Percentiles rank a stretch among this genome's conserved stretches.
These are phyloP conservation scores for Elsinoe ampelina DNA, from an alignment of 2,329 filamentous ascomycete genomes.

Conservation along the genomic window DNA sequence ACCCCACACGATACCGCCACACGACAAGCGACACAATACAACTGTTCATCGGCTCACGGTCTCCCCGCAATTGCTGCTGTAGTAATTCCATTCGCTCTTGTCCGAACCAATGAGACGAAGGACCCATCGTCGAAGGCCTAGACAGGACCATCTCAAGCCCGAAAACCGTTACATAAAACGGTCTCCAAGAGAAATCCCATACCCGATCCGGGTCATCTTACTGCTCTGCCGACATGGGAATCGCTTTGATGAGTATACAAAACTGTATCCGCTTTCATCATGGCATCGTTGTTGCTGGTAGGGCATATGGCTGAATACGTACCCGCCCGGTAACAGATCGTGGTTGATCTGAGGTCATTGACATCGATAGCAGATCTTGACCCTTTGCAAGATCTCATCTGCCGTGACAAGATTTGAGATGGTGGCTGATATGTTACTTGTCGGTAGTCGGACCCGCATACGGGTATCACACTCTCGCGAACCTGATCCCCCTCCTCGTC, in stretches of 20 bases:
- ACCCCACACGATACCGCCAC: background rate
- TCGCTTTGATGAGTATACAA: too few relatives aligned
- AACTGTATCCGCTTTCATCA: too few relatives aligned
- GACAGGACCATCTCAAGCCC: background rate
- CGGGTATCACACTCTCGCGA: background rate
- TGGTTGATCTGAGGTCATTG: too few relatives aligned
- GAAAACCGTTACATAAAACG: background rate
- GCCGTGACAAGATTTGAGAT: too few relatives aligned
- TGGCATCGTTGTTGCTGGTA: too few relatives aligned
- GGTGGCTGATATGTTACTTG: too few relatives aligned
- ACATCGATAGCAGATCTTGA: too few relatives aligned
- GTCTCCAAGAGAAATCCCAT: background rate
- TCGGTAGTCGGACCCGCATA: background rate
- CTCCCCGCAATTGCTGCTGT: background rate
- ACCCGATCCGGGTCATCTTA: background rate
- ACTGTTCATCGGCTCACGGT: background rate
- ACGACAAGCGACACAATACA: background rate
- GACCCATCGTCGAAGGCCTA: background rate
- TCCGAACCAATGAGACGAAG: background rate
- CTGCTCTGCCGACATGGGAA: too few relatives aligned
- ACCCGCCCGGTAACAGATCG: too few relatives aligned
- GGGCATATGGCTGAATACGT: too few relatives aligned
- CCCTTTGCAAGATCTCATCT: too few relatives aligned
- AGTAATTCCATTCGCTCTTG: background rate
- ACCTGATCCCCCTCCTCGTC: conserved; percentile 46